Base-by-base conservation (phyloP, 441 rosid genomes). In the Gossypium aridum region DNA sequence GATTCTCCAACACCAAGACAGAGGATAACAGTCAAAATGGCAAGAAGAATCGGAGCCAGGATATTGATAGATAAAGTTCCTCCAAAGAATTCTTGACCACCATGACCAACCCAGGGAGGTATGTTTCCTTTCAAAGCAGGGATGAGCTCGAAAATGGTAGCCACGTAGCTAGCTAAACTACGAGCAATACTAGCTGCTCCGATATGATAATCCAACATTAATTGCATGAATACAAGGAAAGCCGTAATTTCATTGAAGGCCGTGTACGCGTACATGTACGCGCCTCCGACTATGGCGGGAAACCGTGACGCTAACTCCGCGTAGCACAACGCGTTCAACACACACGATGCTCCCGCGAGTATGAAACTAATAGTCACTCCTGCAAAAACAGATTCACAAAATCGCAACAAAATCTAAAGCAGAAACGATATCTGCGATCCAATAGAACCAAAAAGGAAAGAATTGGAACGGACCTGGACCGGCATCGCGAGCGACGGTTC, bases 281-380 rank as follows among this genome's bases (percentile, higher is more conserved):
- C 99, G 83, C 99, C 99, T 14, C 99, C 97, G 37, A 93, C 97
- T 73, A 93, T 94, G 62, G 99, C 99, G 34, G 99, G 98, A 70
- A 93, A 87, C 22, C 96, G 91, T 47, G 97, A 89, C 3, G 99
- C 89, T n/a, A 96, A 83, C 77, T 96, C 98, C 3, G 99, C 98
- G 75, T 93, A 96, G 69, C 97, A 96, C 17, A 96, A 91, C 3
- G 97, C 98, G 83, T 93, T 93, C 72, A 96, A 54, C 82, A 92
- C 90, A 77, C 97, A 92, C 10, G 97, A 92, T 7, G 93, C 87
- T 54, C 99, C 98, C 37, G 99, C 99, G 51, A 96, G 85, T 70
- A 90, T 63, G 85, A 96, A 96, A 80, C 99, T 91, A 66, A 90
- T 73, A 2, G 99, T 93, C 2, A 93, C 99, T 34, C 96, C 99